Evolutionary conservation across 176 grass and related monocot genomes (phyloP).

Genomic region (Aechmea fasciata): DNA sequence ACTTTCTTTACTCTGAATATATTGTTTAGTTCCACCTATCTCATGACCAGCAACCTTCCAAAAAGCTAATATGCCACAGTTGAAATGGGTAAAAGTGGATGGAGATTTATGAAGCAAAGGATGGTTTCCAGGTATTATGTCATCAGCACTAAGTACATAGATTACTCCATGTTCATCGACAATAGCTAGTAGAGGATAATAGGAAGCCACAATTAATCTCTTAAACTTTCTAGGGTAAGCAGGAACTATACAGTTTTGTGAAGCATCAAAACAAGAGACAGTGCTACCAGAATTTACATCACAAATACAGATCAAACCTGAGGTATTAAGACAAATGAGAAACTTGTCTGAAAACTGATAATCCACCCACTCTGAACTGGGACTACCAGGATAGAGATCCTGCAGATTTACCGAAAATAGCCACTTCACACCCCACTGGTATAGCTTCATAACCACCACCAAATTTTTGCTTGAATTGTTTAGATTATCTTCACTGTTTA

Average conservation of each 20-base stretch:
- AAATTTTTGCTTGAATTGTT: slow-evolving; percentile 23
- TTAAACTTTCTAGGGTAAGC: slow-evolving; percentile 40
- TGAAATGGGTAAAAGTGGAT: slow-evolving; percentile 25
- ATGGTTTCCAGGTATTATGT: slow-evolving; percentile 53
- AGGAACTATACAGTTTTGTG: slow-evolving; percentile 17
- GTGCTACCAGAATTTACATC: slow-evolving; percentile 39
- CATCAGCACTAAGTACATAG: slow-evolving; percentile 59
- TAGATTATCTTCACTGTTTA: slow-evolving; percentile 27
- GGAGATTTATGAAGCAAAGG: slow-evolving; percentile 21
- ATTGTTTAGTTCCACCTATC: slow-evolving; percentile 51
- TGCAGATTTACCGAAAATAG: slow-evolving; percentile 60
- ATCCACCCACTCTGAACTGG: slow-evolving; percentile 58
- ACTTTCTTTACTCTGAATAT: slow-evolving; percentile 25
- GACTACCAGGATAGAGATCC: slow-evolving; percentile 32
- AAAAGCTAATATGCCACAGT: slow-evolving; percentile 36
- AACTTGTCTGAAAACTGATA: slow-evolving; percentile 79
- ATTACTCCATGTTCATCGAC: slow-evolving; percentile 65
- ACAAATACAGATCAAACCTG: slow-evolving; percentile 68
- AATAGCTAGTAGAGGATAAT: slow-evolving; percentile 51
- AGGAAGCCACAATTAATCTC: slow-evolving; percentile 55
- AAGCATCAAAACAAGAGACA: slow-evolving; percentile 37
- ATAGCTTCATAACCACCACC: slow-evolving; percentile 58
- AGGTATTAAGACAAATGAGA: slow-evolving; percentile 53
- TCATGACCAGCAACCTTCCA: slow-evolving; percentile 75
- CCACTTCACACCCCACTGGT: slow-evolving; percentile 77